Base-by-base conservation (phyloP, 208 protist species). In the Spongospora subterranea region DNA sequence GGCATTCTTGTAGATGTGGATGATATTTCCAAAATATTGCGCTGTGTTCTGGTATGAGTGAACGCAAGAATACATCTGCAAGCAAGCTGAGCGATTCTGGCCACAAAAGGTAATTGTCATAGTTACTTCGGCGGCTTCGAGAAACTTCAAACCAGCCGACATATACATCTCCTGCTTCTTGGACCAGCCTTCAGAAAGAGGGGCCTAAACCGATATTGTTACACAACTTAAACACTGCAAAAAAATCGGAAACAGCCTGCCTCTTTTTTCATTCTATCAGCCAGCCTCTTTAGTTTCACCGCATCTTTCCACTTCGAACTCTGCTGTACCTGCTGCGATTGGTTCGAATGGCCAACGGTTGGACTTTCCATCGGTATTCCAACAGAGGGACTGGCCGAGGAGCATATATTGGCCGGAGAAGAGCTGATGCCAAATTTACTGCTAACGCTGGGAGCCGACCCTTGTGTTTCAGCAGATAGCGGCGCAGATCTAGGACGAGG, bases 121-220 rank as follows among this genome's bases (percentile, higher is more conserved):
- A 45, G 17, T 35, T 6, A 82, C 71, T n/a, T 82, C 71, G 40
- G 71, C 71, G 11, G 71, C 71, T 82, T 82, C 71, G 11, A 82
- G 71, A 43, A 82, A 82, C 35, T 82, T 82, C 71, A 82, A n/a
- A 6, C 71, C 71, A 6, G 71, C 71, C 6, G 40, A 40, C 71
- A 82, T 82, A n/a, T 82, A 82, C 71, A 82, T 82, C n/a, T 82
- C 71, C n/a, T 82, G 71, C 40, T 35, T 6, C n/a, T 82, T 82
- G 11, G 13, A 35, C 71, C 71, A 82, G 71, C 71, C 71, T 35
- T 82, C 71, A 17, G 71, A 82, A 6, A 82, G 40, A 6, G 71
- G 71, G 13, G 71, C 71, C 50, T 60, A 24, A n/a, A n/a, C n/a
- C n/a, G n/a, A n/a, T n/a, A n/a, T n/a, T n/a, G n/a, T n/a, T n/a